Conservation (phyloP, 176 grass and related monocot genomes). For the Musa beccarii region DNA sequence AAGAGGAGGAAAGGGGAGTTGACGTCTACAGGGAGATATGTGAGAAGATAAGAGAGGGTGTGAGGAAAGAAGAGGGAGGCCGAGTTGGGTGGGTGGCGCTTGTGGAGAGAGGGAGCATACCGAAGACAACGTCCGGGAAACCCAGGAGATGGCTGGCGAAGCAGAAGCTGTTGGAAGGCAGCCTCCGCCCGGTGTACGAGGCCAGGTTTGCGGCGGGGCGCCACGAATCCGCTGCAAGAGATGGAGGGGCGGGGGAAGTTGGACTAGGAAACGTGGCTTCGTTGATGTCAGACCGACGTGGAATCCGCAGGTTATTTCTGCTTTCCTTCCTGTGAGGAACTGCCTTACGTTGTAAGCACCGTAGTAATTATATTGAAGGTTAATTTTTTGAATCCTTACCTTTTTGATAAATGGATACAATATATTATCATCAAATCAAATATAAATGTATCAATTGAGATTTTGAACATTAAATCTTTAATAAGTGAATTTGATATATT, state of each 20-base stretch:
- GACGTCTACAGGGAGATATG: constrained; percentile 13
- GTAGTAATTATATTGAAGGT: no score
- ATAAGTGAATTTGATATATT: no score
- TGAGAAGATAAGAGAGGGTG: constrained; percentile 17
- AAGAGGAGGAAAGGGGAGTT: background rate
- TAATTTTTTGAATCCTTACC: no score
- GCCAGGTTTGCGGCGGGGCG: constrained; percentile 12
- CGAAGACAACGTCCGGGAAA: constrained; percentile 61
- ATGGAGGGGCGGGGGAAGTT: background rate
- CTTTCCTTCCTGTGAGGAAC: constrained; percentile 33
- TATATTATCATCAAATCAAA: no score
- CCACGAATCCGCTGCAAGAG: background rate
- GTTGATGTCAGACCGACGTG: background rate
- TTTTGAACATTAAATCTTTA: no score
- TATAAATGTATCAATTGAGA: no score
- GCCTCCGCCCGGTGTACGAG: constrained; percentile 17
- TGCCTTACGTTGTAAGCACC: no score
- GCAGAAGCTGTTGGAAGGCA: constrained; percentile 32
- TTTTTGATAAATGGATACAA: no score
- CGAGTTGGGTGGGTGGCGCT: constrained; percentile 31
- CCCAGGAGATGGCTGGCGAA: constrained; percentile 35
- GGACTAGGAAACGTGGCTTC: background rate
- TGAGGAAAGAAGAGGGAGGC: constrained; percentile 25
- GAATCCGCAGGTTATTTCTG: constrained; percentile 14
- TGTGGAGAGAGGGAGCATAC: constrained; percentile 29